Conservation (phyloP, 2,329 filamentous ascomycete genomes). For the Metarhizium album region DNA sequence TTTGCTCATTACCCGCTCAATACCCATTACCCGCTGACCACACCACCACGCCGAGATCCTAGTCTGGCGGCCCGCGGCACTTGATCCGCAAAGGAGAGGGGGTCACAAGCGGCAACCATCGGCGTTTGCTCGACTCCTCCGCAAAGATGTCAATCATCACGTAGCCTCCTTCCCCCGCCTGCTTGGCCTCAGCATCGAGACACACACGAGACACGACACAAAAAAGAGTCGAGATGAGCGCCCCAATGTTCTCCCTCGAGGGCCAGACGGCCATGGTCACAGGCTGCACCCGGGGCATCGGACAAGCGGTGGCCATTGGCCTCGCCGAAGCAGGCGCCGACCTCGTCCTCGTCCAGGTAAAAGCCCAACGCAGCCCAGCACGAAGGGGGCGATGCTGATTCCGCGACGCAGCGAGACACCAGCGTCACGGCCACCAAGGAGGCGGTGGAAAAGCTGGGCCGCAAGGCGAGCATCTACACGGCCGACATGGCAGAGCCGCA, state of each 20-base stretch:
- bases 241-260: conserved; percentile 40
- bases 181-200: not conserved
- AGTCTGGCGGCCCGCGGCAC: too few relatives aligned
- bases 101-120: too few relatives aligned
- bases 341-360: conserved; percentile 42
- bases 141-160: too few relatives aligned
- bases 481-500: conserved; percentile 55
- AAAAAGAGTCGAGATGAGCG: conserved; percentile 1
- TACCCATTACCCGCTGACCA: too few relatives aligned
- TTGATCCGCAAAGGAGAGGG: too few relatives aligned
- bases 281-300: conserved; percentile 47
- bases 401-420: conserved; percentile 27
- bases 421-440: conserved; percentile 42
- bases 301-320: conserved; percentile 44
- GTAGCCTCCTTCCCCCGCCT: not conserved
- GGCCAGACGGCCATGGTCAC: conserved; percentile 48
- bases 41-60: too few relatives aligned
- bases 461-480: conserved; percentile 56
- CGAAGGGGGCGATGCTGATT: not conserved
- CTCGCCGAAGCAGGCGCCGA: conserved; percentile 50
- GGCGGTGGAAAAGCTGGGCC: conserved; percentile 52
- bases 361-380: not conserved
- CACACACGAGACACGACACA: too few relatives aligned
- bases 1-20: too few relatives aligned
- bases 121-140: too few relatives aligned